Evolutionary conservation across 1,284 basidiomycete genomes (phyloP).

Genomic region (Sanghuangporus sanghuang): DNA sequence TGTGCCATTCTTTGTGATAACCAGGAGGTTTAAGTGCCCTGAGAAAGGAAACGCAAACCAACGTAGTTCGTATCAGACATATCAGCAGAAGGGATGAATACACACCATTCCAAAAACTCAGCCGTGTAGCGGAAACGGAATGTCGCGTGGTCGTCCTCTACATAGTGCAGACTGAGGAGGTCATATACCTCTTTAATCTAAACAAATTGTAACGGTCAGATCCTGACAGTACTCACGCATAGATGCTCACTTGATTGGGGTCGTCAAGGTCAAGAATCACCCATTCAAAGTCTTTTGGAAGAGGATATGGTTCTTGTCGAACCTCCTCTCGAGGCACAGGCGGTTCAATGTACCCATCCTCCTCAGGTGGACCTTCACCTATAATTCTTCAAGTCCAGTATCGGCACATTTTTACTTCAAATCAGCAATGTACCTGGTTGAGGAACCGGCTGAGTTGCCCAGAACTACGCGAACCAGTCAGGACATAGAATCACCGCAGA

Average conservation of each 20-base stretch:
- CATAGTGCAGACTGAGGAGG: slow-evolving; percentile 89
- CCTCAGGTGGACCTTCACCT: slow-evolving; percentile 63
- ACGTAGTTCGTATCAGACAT: slow-evolving; percentile 8
- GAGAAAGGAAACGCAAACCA: background rate
- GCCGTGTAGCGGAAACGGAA: slow-evolving; percentile 97
- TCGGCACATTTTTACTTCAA: background rate
- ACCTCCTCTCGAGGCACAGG: slow-evolving; percentile 76
- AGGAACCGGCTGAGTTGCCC: slow-evolving; percentile 93
- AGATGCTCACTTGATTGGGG: slow-evolving; percentile 51
- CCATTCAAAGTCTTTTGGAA: slow-evolving; percentile 97
- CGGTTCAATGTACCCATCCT: slow-evolving; percentile 89
- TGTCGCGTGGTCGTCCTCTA: slow-evolving; percentile 93
- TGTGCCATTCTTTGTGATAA: slow-evolving; percentile 90
- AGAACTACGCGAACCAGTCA: slow-evolving; percentile 58
- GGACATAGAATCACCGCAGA: slow-evolving; percentile 7
- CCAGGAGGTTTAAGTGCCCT: slow-evolving; percentile 96
- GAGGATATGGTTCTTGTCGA: slow-evolving; percentile 79
- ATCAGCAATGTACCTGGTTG: slow-evolving; percentile 52
- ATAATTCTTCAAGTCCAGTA: slow-evolving; percentile 3
- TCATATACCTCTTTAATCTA: slow-evolving; percentile 92
- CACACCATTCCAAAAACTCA: slow-evolving; percentile 90
- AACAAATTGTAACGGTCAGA: background rate
- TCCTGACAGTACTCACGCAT: background rate
- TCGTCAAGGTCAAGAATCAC: slow-evolving; percentile 78
- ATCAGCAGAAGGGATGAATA: slow-evolving; percentile 2